phyloP scores from a whole-genome alignment of 2,329 filamentous ascomycete genomes.

The Cladophialophora psammophila region DNA sequence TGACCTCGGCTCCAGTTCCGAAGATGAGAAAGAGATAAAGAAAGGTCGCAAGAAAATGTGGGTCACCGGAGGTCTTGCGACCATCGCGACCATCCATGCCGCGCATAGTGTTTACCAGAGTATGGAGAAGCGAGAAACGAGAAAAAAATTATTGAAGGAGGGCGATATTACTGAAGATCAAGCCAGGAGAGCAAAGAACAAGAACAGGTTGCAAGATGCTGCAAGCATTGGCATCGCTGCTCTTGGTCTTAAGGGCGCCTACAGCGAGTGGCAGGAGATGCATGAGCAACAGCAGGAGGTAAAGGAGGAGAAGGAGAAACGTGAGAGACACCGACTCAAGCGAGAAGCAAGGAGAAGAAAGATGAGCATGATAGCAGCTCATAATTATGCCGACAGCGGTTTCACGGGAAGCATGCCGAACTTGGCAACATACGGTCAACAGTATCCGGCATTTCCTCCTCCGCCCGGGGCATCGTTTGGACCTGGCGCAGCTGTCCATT shows the following conservation, averaged over 20 bases:
- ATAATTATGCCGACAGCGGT: slow-evolving; percentile 32
- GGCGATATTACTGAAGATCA: slow-evolving; percentile 70
- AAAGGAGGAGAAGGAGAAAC: slow-evolving; percentile 61
- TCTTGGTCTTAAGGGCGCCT: slow-evolving; percentile 71
- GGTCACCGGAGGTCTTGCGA: slow-evolving; percentile 70
- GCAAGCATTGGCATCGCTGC: slow-evolving; percentile 72
- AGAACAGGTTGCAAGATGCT: slow-evolving; percentile 69
- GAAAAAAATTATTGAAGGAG: slow-evolving; percentile 65
- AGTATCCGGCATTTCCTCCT: slow-evolving; percentile 19
- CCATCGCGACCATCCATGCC: slow-evolving; percentile 73
- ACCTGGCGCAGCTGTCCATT: slow-evolving; percentile 18
- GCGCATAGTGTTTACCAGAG: slow-evolving; percentile 70
- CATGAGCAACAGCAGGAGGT: slow-evolving; percentile 66
- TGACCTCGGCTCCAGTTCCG: slow-evolving; percentile 64
- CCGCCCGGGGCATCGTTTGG: slow-evolving; percentile 18
- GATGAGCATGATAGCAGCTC: slow-evolving; percentile 30
- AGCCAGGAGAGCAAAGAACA: slow-evolving; percentile 67
- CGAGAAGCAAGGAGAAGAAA: slow-evolving; percentile 40
- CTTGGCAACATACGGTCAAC: slow-evolving; percentile 23
- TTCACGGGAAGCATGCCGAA: slow-evolving; percentile 36
- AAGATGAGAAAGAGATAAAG: slow-evolving; percentile 68
- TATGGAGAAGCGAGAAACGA: slow-evolving; percentile 69
- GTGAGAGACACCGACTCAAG: slow-evolving; percentile 45
- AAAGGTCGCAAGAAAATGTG: slow-evolving; percentile 72
- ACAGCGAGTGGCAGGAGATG: slow-evolving; percentile 72